Evolutionary conservation across 352 stramenopile genomes (phyloP).

Genomic region (Pythium biforme): DNA sequence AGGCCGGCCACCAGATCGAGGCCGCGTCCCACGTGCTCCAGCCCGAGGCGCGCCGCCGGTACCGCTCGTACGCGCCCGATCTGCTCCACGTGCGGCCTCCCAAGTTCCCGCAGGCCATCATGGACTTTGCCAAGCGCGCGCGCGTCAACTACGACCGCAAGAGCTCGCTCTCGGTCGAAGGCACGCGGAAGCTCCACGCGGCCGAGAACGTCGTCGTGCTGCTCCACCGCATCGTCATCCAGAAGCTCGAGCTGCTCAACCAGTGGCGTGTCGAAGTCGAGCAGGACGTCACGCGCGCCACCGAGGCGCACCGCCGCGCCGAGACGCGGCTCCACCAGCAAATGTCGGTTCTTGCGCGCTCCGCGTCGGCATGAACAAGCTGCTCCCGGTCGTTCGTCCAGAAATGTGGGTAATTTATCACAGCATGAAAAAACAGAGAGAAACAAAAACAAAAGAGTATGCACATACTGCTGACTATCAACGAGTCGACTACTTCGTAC

Average conservation of each 20-base stretch:
- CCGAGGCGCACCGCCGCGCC: slow-evolving; percentile 44
- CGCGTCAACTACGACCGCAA: slow-evolving; percentile 60
- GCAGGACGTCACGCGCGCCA: slow-evolving; percentile 50
- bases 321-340: slow-evolving; percentile 66
- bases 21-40: slow-evolving; percentile 59
- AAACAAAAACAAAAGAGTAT: slow-evolving; percentile 9
- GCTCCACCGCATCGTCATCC: slow-evolving; percentile 71
- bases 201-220: slow-evolving; percentile 74
- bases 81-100: slow-evolving; percentile 48
- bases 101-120: slow-evolving; percentile 65
- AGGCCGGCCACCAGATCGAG: slow-evolving; percentile 69
- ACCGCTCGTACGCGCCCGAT: slow-evolving; percentile 51
- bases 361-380: slow-evolving; percentile 34
- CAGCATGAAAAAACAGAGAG: neutral
- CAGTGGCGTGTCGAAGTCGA: slow-evolving; percentile 58
- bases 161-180: slow-evolving; percentile 52
- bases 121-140: slow-evolving; percentile 60
- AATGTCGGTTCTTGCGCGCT: slow-evolving; percentile 53
- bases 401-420: slow-evolving; percentile 20
- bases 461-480: slow-evolving; percentile 4
- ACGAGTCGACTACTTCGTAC: neutral
- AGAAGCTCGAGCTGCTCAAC: slow-evolving; percentile 72
- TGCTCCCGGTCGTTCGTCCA: neutral
- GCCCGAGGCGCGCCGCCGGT: slow-evolving; percentile 65
- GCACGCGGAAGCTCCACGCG: slow-evolving; percentile 54